Conservation (phyloP, 805 yeast species). For the Dipodascus geniculatus region DNA sequence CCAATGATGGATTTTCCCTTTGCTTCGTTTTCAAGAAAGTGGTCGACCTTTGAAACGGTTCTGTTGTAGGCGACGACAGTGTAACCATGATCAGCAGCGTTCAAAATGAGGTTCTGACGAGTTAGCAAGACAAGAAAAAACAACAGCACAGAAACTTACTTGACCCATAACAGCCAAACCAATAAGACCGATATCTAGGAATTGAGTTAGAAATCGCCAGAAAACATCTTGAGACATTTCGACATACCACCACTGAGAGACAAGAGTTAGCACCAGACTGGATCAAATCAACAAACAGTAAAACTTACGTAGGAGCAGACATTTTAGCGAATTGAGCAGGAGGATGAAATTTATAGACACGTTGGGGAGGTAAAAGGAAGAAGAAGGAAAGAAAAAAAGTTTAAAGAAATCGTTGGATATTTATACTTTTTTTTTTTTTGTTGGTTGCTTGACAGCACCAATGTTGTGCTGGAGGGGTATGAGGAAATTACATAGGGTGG, state of each 20-base stretch:
- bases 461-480: slow-evolving; percentile 1
- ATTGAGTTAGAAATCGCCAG: background rate
- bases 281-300: background rate
- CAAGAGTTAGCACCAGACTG: background rate
- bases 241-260: background rate
- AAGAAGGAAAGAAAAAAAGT: background rate
- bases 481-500: background rate
- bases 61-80: slow-evolving; percentile 98
- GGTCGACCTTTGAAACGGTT: slow-evolving; percentile 92
- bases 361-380: background rate
- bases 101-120: slow-evolving; percentile 72
- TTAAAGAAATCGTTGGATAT: background rate
- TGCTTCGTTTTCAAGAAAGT: slow-evolving; percentile 87
- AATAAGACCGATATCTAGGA: slow-evolving; percentile 84
- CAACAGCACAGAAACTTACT: slow-evolving; percentile 29
- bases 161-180: slow-evolving; percentile 99
- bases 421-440: background rate
- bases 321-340: background rate
- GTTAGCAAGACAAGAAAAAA: background rate
- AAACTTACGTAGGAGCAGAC: slow-evolving; percentile 8
- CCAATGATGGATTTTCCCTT: slow-evolving; percentile 92
- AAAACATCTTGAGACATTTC: background rate
- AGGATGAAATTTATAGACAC: background rate
- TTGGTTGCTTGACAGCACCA: background rate
- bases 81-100: slow-evolving; percentile 98